Evolutionary conservation across 2,329 filamentous ascomycete species (phyloP).

Genomic region (Tricladium varicosporioides): DNA sequence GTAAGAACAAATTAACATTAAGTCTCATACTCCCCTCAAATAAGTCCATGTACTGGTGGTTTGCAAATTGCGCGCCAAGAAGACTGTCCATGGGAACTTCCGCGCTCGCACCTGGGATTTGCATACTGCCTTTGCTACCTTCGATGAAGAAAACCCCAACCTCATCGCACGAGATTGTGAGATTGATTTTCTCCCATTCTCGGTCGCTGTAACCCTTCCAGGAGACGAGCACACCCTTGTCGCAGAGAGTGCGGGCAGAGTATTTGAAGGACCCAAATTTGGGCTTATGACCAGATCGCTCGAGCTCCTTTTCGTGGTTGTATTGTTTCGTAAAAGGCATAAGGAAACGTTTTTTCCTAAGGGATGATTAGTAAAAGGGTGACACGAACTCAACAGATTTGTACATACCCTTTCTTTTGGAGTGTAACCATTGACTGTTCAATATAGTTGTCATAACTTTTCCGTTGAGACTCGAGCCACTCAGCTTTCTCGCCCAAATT

Average conservation of each 20-base stretch:
- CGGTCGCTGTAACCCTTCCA: slow-evolving; percentile 81
- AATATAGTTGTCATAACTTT: slow-evolving; percentile 98
- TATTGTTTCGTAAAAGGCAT: slow-evolving; percentile 98
- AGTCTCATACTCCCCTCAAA: slow-evolving; percentile 84
- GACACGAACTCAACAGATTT: background rate
- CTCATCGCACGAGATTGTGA: slow-evolving; percentile 91
- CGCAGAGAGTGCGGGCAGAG: slow-evolving; percentile 79
- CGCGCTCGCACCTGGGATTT: slow-evolving; percentile 90
- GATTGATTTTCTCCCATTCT: slow-evolving; percentile 88
- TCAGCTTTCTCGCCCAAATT: slow-evolving; percentile 83
- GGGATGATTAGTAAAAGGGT: slow-evolving; percentile 16
- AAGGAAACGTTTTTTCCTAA: slow-evolving; percentile 83
- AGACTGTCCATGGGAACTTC: slow-evolving; percentile 89
- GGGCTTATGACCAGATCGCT: slow-evolving; percentile 86
- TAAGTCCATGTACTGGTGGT: slow-evolving; percentile 91
- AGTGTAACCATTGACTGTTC: slow-evolving; percentile 97
- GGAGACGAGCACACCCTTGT: slow-evolving; percentile 91
- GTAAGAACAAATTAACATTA: slow-evolving; percentile 95
- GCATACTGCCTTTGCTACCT: slow-evolving; percentile 86
- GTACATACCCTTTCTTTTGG: slow-evolving; percentile 82
- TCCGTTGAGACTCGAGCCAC: slow-evolving; percentile 92
- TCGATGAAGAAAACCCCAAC: slow-evolving; percentile 94
- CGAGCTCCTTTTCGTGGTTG: slow-evolving; percentile 95
- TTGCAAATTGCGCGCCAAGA: slow-evolving; percentile 94
- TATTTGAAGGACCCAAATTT: slow-evolving; percentile 99